phyloP scores from a whole-genome alignment of 352 stramenopile genomes.

The Blastocystis sp. region DNA sequence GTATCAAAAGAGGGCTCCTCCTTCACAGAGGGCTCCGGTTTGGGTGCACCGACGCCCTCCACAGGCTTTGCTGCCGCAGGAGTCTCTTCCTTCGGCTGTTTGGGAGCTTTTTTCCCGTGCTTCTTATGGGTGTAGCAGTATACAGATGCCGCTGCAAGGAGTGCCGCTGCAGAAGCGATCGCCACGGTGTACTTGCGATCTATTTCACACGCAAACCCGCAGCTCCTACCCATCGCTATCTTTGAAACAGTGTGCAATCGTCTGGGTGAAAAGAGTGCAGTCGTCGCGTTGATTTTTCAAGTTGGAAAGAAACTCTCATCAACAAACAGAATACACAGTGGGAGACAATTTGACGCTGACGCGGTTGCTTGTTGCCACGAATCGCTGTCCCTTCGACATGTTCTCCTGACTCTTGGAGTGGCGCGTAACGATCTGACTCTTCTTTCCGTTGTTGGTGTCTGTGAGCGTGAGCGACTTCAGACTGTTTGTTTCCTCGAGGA shows the following conservation, averaged over 20 bases:
- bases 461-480: neutral
- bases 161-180: slow-evolving; percentile 5
- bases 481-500: neutral
- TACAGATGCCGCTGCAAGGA: neutral
- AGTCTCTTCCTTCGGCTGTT: neutral
- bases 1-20: neutral
- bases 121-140: neutral
- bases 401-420: neutral
- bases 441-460: neutral
- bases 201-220: too few species aligned
- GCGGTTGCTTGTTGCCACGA: neutral
- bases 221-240: too few species aligned
- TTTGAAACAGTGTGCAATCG: neutral
- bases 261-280: neutral
- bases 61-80: too few species aligned
- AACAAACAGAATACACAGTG: neutral
- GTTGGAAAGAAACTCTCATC: neutral
- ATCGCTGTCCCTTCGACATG: too few species aligned
- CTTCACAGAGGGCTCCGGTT: too few species aligned
- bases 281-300: neutral
- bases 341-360: neutral
- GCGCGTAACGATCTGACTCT: neutral
- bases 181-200: slow-evolving; percentile 15
- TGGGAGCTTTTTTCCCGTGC: neutral
- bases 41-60: too few species aligned